Evolutionary conservation across 441 rosid genomes (phyloP), one percentile per base, ranked within the genome.

Genomic region (Metrosideros polymorpha): DNA sequence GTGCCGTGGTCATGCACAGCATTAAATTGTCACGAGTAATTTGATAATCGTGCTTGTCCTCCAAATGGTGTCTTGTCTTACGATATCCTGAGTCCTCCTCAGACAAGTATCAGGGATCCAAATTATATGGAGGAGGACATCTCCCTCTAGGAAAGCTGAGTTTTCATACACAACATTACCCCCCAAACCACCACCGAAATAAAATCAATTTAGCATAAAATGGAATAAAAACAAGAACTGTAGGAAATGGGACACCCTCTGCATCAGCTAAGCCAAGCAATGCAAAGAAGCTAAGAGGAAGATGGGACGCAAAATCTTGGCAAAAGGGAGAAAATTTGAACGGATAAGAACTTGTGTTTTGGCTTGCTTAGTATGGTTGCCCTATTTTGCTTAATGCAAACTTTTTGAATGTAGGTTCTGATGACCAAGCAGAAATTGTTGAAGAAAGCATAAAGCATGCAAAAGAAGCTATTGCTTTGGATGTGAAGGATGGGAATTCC

Each of bases 401-500:
- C 51, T 27, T 14, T 18, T 55, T 53, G 71, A 83, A 49, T 90
- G 83, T 89, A 95, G 96, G 92, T 89, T 84, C 91, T 82, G 95
- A 93, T 84, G 92, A 94, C 91, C 94, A 88, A 86, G 90, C 90
- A 77, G 92, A 92, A 86, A 89, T 92, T 71, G 92, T 95, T 45
- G 94, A 91, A 71, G 93, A 94, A 91, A 95, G 96, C 91, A 94
- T 95, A 88, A 92, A 86, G 84, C 95, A 94, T 86, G 98, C 98
- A 51, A 95, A 91, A 90, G 96, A 94, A 87, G 98, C 98, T 83
- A 92, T 95, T 82, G 66, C 93, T 82, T 89, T 95, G 90, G 98
- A 95, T 89, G 96, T 95, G 90, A 95, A 92, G 92, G 96, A 95
- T 90, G 98, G 95, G 49, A 90, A 90, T 89, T 94, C 95, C 87